These are phyloP conservation scores for Reticulascus tulasneorum DNA, from an alignment of 2,329 filamentous ascomycete genomes.

Conservation along the genomic window DNA sequence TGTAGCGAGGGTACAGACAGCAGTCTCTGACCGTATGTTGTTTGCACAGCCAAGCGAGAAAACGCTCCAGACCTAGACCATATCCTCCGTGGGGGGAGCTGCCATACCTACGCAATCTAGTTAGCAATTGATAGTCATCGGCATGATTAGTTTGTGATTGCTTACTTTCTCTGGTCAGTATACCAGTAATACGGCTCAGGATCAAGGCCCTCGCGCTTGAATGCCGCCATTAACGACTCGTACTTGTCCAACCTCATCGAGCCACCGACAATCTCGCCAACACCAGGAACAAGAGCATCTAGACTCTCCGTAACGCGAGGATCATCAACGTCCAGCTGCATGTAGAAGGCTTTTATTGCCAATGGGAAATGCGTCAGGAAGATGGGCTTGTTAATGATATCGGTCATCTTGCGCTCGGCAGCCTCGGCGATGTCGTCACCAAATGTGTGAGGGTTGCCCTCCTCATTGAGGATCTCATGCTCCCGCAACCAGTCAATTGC, in stretches of 20 bases:
- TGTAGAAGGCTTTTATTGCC: conserved; percentile 99
- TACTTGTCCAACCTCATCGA: conserved; percentile 94
- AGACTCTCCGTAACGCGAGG: conserved; percentile 86
- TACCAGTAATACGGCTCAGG: conserved; percentile 95
- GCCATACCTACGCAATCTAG: conserved; percentile 61
- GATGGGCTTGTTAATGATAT: conserved; percentile 91
- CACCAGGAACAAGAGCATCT: conserved; percentile 81
- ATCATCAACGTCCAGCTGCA: conserved; percentile 83
- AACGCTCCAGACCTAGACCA: conserved; percentile 82
- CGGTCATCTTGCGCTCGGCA: conserved; percentile 94
- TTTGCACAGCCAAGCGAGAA: conserved; percentile 61
- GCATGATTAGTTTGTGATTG: conserved; percentile 20
- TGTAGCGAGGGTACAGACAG: conserved; percentile 76
- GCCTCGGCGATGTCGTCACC: conserved; percentile 98
- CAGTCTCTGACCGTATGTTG: conserved; percentile 62
- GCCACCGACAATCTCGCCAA: conserved; percentile 94
- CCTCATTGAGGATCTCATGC: conserved; percentile 89
- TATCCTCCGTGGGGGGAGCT: conserved; percentile 91
- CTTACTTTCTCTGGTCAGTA: conserved; percentile 91
- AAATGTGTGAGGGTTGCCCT: conserved; percentile 83
- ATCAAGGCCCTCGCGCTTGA: conserved; percentile 81
- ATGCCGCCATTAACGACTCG: conserved; percentile 84
- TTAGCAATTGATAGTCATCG: conserved; percentile 1
- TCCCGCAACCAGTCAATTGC: conserved; percentile 92
- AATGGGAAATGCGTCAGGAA: conserved; percentile 96